Percentiles rank a stretch among this genome's conserved stretches.
phyloP scores from a whole-genome alignment of 352 stramenopile species.

The Aphanomyces cochlioides region DNA sequence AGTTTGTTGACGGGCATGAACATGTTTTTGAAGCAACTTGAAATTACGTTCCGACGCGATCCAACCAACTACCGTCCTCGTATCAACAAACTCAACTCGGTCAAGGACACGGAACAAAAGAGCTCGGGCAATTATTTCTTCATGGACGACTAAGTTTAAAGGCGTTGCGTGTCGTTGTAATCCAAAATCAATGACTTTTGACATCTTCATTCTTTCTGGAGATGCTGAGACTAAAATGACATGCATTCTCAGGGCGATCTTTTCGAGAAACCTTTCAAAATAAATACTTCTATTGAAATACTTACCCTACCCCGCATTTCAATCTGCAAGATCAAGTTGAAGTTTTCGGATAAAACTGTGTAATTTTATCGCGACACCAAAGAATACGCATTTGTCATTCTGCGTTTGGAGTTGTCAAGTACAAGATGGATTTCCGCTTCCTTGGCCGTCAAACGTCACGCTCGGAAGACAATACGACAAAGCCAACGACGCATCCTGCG shows the following conservation, averaged over 20 bases:
- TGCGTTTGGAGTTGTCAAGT: too few relatives aligned
- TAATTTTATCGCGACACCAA: slow-evolving; percentile 1
- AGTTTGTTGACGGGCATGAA: slow-evolving; percentile 98
- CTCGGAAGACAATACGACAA: slow-evolving; percentile 14
- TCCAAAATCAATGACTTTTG: too few relatives aligned
- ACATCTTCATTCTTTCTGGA: too few relatives aligned
- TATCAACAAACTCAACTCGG: slow-evolving; percentile 94
- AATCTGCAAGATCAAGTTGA: too few relatives aligned
- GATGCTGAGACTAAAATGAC: too few relatives aligned
- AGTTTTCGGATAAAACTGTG: slow-evolving; percentile 12
- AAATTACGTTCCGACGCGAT: slow-evolving; percentile 99
- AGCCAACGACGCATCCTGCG: slow-evolving; percentile 1
- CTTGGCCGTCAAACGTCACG: background rate
- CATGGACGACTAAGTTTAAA: slow-evolving; percentile 89
- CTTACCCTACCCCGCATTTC: too few relatives aligned
- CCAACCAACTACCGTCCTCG: slow-evolving; percentile 98
- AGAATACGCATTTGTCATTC: background rate
- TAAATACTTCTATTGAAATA: too few relatives aligned
- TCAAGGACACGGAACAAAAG: slow-evolving; percentile 99
- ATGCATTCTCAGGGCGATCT: too few relatives aligned
- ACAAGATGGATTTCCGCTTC: slow-evolving; percentile 10
- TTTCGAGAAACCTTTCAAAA: too few relatives aligned
- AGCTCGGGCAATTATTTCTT: slow-evolving; percentile 97
- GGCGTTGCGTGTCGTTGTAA: background rate
- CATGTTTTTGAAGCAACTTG: slow-evolving; percentile 97